Evolutionary conservation across 768 basidiomycete genomes (phyloP), one percentile per base, ranked within the genome.

Genomic region (Porpolomopsis calyptriformis): DNA sequence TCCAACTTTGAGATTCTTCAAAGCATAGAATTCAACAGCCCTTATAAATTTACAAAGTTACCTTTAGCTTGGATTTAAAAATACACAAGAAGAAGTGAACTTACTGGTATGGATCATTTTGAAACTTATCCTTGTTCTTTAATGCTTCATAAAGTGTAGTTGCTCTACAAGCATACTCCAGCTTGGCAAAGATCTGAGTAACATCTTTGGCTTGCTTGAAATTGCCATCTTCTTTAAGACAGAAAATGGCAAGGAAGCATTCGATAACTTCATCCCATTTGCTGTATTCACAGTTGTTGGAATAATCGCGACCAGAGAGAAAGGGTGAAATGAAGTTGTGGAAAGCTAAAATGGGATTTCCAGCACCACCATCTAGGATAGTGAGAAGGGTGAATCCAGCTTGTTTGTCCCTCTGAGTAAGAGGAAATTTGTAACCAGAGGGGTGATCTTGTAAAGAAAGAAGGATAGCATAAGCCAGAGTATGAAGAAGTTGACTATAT

Each of bases 241-340:
- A 4, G 8, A 12, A 4, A 19, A 45, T 8, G 2, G 44, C 33
- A 4, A 45, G 34, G 31, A 7, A 45, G 24, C 44, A 45, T 19
- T 45, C 44, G 33, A 45, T 36, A 3, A 45, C 44, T 36, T 33
- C 29, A 9, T 8, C 16, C 44, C 33, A 45, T 16, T 45, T 45
- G 44, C 11, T 45, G 35, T 37, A 36, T 14, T 18, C 10, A 10
- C 20, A 10, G n/a, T 22, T 10, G 3, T 6, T 22, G n/a, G 20
- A 18, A 7, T 31, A 7, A 7, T 31, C 7, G 14, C 7, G 7
- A 31, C 7, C 29, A 7, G 14, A 31, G 16, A 39, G 4, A 16
- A 39, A 22, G n/a, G 20, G 20, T 4, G 10, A 16, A 18, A 39
- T 16, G 4, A 16, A 18, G 37, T 39, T 12, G 5, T 16, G 37